These are phyloP conservation scores for Escallonia rubra DNA, from an alignment of 129 eudicot genomes.

Conservation along the genomic window DNA sequence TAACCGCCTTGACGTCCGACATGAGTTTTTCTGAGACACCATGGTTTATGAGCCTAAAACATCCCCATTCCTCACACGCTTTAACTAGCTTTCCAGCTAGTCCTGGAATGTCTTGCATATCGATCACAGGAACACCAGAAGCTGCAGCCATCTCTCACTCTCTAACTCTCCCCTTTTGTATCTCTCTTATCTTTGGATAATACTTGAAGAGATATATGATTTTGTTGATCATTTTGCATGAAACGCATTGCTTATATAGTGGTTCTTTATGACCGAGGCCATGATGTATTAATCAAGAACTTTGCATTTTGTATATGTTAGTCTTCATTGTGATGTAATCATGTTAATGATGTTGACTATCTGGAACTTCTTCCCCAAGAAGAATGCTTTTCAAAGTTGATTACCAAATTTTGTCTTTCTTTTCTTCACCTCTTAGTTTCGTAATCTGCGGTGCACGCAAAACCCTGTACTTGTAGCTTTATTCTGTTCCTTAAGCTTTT, in stretches of 20 bases:
- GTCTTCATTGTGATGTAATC: no score
- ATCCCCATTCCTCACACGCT: slow-evolving; percentile 28
- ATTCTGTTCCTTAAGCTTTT: no score
- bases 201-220: background rate
- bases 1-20: slow-evolving; percentile 9
- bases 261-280: background rate
- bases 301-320: no score
- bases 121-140: background rate
- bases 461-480: no score
- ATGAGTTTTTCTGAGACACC: slow-evolving; percentile 13
- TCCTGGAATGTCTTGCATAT: background rate
- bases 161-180: no score
- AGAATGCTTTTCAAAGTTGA: no score
- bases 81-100: slow-evolving; percentile 3
- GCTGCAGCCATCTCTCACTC: background rate
- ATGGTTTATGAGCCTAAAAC: slow-evolving; percentile 21
- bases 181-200: background rate
- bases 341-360: no score
- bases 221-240: background rate
- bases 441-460: no score
- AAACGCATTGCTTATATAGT: background rate
- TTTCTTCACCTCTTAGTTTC: no score
- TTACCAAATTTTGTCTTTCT: no score
- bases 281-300: no score
- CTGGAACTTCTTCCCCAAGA: no score